phyloP scores from a whole-genome alignment of 139 green algal genomes.

The Microglena sp. region DNA sequence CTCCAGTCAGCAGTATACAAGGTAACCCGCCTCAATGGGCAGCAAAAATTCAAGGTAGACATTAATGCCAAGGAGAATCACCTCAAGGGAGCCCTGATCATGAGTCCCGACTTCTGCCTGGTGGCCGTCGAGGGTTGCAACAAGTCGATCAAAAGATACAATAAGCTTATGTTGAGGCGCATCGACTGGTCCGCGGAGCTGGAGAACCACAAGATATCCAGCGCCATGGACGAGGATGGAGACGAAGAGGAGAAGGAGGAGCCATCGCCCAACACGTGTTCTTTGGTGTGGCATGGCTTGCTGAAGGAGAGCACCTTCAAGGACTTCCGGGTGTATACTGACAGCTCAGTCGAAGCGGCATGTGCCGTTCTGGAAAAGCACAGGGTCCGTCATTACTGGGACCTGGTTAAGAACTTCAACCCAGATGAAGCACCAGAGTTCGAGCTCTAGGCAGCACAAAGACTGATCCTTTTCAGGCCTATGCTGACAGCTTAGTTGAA shows the following conservation, averaged over 20 bases:
- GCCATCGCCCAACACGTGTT: not conserved
- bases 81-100: constrained; percentile 46
- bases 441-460: not conserved
- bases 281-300: constrained; percentile 47
- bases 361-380: constrained; percentile 34
- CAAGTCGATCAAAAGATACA: constrained; percentile 66
- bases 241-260: constrained; percentile 36
- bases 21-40: constrained; percentile 30
- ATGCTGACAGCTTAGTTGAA: not conserved
- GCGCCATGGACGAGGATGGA: constrained; percentile 29
- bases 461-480: not conserved
- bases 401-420: constrained; percentile 46
- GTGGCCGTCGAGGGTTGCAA: constrained; percentile 77
- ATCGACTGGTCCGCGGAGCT: constrained; percentile 75
- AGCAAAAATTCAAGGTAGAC: constrained; percentile 84
- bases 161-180: constrained; percentile 87
- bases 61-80: constrained; percentile 89
- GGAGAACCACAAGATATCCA: not conserved
- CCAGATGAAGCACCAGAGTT: constrained; percentile 23
- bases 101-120: constrained; percentile 34
- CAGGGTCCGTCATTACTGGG: constrained; percentile 78
- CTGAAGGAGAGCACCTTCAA: constrained; percentile 52
- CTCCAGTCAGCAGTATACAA: constrained; percentile 25
- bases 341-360: constrained; percentile 7
- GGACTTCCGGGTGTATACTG: constrained; percentile 42